Percentiles rank a stretch among this genome's conserved stretches.
Conservation (phyloP, 1,284 basidiomycete genomes). For the Entoloma clypeatum region DNA sequence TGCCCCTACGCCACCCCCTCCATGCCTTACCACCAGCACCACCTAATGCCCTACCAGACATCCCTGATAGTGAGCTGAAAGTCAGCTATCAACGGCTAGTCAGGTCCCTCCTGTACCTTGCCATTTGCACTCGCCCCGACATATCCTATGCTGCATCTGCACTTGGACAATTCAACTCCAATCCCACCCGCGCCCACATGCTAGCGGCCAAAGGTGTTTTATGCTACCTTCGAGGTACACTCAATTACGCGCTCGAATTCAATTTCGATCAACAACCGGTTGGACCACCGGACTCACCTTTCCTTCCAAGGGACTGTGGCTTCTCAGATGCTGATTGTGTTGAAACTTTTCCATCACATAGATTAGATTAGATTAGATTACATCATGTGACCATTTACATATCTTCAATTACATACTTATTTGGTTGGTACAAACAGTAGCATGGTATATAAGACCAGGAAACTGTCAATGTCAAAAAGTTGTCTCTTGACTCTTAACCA, state of each 20-base stretch:
- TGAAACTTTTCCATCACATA: no score
- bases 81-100: slow-evolving; percentile 1
- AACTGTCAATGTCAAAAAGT: no score
- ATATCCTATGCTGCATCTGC: slow-evolving; percentile 6
- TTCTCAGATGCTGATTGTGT: slow-evolving; percentile 25
- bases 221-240: slow-evolving; percentile 2
- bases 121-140: slow-evolving; percentile 5
- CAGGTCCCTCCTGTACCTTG: slow-evolving; percentile 8
- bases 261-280: background rate
- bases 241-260: slow-evolving; percentile 5
- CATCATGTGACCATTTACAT: no score
- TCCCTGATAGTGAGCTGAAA: slow-evolving; percentile 9
- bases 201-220: slow-evolving; percentile 9
- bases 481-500: no score
- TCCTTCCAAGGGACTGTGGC: slow-evolving; percentile 3
- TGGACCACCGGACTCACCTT: background rate
- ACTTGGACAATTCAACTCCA: slow-evolving; percentile 4
- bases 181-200: slow-evolving; percentile 7
- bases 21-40: slow-evolving; percentile 2
- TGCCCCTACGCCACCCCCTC: no score
- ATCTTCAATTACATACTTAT: no score
- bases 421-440: no score
- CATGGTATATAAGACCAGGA: no score
- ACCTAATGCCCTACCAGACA: slow-evolving; percentile 8
- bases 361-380: no score